These are phyloP conservation scores for Pelargonium hybrid DNA, from an alignment of 441 rosid genomes.

Conservation along the genomic window DNA sequence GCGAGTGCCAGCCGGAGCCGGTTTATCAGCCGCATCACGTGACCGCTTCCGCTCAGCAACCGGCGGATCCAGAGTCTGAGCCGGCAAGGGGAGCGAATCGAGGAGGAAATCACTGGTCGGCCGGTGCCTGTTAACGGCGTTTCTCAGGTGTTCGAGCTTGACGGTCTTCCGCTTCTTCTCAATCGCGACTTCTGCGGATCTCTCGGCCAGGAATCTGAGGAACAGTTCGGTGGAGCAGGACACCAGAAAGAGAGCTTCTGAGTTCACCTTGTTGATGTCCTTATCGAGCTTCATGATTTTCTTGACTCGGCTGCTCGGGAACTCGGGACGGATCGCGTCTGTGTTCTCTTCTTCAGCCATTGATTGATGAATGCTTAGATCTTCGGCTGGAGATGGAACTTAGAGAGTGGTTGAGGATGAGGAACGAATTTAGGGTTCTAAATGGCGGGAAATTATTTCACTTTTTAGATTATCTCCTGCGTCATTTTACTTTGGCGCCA, in stretches of 20 bases:
- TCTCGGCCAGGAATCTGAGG: slow-evolving; percentile 60
- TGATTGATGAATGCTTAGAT: slow-evolving; percentile 26
- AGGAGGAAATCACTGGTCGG: slow-evolving; percentile 78
- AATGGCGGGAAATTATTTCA: not conserved
- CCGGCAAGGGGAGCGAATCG: slow-evolving; percentile 63
- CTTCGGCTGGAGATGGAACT: not conserved
- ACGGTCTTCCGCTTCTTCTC: slow-evolving; percentile 73
- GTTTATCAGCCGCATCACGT: slow-evolving; percentile 21
- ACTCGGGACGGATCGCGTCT: slow-evolving; percentile 31
- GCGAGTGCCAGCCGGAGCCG: slow-evolving; percentile 41
- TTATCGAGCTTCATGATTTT: slow-evolving; percentile 69
- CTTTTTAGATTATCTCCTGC: not conserved
- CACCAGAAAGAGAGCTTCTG: slow-evolving; percentile 59
- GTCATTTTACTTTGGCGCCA: too few relatives aligned
- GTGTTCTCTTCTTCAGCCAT: slow-evolving; percentile 56
- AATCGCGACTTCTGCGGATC: slow-evolving; percentile 38
- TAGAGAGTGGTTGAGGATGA: not conserved
- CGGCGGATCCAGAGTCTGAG: slow-evolving; percentile 26
- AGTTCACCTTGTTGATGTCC: slow-evolving; percentile 60
- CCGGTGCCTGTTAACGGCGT: slow-evolving; percentile 66
- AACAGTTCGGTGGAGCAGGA: slow-evolving; percentile 50
- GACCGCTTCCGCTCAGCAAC: slow-evolving; percentile 21
- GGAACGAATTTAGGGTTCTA: not conserved
- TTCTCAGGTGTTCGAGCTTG: slow-evolving; percentile 50
- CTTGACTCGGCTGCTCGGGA: slow-evolving; percentile 63